phyloP scores from a whole-genome alignment of 768 basidiomycete species.

The Omphalotus guepiniiformis region DNA sequence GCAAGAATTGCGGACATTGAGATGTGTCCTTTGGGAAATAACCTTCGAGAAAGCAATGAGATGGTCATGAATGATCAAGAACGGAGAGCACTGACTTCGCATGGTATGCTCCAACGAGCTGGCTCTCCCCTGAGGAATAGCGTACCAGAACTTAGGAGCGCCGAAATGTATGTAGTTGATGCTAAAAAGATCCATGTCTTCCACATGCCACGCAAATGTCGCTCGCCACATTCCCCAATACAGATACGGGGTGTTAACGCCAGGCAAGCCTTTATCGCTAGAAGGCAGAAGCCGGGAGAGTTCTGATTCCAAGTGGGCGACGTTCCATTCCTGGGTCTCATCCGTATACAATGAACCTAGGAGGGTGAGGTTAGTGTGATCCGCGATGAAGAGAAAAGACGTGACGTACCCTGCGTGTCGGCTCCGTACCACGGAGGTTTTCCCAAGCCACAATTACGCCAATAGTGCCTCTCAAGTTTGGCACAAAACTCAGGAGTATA shows the following conservation, averaged over 20 bases:
- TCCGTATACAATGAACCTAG: slow-evolving; percentile 69
- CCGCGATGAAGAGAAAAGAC: slow-evolving; percentile 6
- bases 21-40: slow-evolving; percentile 88
- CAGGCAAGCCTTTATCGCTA: slow-evolving; percentile 71
- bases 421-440: slow-evolving; percentile 98
- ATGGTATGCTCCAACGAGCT: slow-evolving; percentile 83
- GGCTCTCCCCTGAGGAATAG: slow-evolving; percentile 85
- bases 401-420: slow-evolving; percentile 76
- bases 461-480: slow-evolving; percentile 83
- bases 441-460: slow-evolving; percentile 87
- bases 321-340: slow-evolving; percentile 80
- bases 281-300: slow-evolving; percentile 75
- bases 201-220: slow-evolving; percentile 98
- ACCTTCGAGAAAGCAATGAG: slow-evolving; percentile 37
- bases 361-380: not conserved
- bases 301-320: slow-evolving; percentile 84
- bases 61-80: not conserved
- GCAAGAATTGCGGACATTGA: slow-evolving; percentile 87
- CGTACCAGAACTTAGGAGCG: slow-evolving; percentile 96
- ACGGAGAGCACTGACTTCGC: slow-evolving; percentile 52
- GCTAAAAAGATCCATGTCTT: slow-evolving; percentile 98
- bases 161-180: slow-evolving; percentile 99
- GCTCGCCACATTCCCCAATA: slow-evolving; percentile 99
- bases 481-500: slow-evolving; percentile 88
- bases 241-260: slow-evolving; percentile 95